Base-by-base conservation (phyloP, 1,284 basidiomycete species). In the Tilletia horrida region DNA sequence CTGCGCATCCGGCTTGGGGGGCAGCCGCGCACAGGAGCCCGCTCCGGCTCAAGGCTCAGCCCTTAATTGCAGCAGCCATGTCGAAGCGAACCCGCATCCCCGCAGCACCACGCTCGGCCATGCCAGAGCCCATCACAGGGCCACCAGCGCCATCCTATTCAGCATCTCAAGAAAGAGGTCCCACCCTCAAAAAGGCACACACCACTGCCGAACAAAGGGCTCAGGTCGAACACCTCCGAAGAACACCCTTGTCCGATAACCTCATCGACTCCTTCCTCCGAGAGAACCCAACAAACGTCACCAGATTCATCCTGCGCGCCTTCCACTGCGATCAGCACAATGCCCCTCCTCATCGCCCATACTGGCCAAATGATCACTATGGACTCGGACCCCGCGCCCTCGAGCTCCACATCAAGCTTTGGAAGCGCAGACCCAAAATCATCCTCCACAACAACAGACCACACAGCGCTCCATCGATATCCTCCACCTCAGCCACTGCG, bases 101-200 rank as follows among this genome's bases (percentile, higher is more conserved):
- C 23, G 31, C 55, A 11, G 29, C 55, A 35, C 55, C 55, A 16
- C 55, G 55, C 55, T 31, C 55, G 16, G 55, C 55, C 55, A 59
- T 59, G 55, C 55, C 55, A 1, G 27, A 14, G 25, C 55, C 55
- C 18, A 25, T 59, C 29, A 59, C 55, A 25, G 50, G 3, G 3
- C 55, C 55, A 8, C 55, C 55, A 13, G 7, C 27, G 16, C 55
- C 55, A 13, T 21, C 27, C 23, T 18, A n/a, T n/a, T n/a, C n/a
- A n/a, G n/a, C n/a, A n/a, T n/a, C n/a, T n/a, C n/a, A n/a, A n/a
- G n/a, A n/a, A n/a, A n/a, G n/a, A n/a, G n/a, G n/a, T n/a, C n/a
- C n/a, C n/a, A n/a, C 52, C n/a, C 8, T 29, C 55, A 59, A 31
- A 7, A 59, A 59, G 21, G 18, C 27, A 16, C 18, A 18, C 4